Evolutionary conservation across 495 filamentous ascomycete species (phyloP).

Genomic region (Lentithecium fluviatile): DNA sequence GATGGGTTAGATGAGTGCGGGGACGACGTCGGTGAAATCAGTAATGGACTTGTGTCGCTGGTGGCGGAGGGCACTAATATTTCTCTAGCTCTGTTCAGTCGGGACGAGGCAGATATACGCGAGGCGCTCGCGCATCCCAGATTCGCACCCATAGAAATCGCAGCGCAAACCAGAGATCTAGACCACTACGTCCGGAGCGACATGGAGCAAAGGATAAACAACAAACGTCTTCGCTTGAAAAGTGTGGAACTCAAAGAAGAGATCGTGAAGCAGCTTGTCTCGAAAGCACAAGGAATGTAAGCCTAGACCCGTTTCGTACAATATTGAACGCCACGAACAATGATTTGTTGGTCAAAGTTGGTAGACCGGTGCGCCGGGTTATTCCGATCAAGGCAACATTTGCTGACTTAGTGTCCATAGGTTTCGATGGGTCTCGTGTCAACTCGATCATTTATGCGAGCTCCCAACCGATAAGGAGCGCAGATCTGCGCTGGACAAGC

Average conservation of each 20-base stretch:
- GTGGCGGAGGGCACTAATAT: background rate
- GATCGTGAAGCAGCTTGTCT: slow-evolving; percentile 32
- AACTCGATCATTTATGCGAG: slow-evolving; percentile 1
- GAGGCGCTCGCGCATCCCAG: background rate
- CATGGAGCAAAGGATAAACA: slow-evolving; percentile 37
- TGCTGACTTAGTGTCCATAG: too few species aligned
- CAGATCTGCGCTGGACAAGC: background rate
- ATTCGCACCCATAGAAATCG: background rate
- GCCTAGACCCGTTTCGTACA: too few species aligned
- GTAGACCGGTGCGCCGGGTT: too few species aligned
- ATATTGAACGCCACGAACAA: too few species aligned
- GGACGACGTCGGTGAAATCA: background rate
- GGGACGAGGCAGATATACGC: background rate
- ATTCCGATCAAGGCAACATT: too few species aligned
- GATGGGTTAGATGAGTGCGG: slow-evolving; percentile 43
- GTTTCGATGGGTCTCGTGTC: slow-evolving; percentile 5
- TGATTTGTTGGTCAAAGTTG: too few species aligned
- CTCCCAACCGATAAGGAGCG: background rate
- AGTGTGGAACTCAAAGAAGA: slow-evolving; percentile 38
- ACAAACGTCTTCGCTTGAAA: slow-evolving; percentile 29
- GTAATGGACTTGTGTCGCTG: background rate
- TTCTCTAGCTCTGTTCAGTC: background rate
- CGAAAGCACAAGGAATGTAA: background rate
- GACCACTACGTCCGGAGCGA: slow-evolving; percentile 40
- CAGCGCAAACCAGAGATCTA: background rate